Evolutionary conservation across 805 yeast species (phyloP), one percentile per base, ranked within the genome.

Genomic region (Candida tammaniensis): DNA sequence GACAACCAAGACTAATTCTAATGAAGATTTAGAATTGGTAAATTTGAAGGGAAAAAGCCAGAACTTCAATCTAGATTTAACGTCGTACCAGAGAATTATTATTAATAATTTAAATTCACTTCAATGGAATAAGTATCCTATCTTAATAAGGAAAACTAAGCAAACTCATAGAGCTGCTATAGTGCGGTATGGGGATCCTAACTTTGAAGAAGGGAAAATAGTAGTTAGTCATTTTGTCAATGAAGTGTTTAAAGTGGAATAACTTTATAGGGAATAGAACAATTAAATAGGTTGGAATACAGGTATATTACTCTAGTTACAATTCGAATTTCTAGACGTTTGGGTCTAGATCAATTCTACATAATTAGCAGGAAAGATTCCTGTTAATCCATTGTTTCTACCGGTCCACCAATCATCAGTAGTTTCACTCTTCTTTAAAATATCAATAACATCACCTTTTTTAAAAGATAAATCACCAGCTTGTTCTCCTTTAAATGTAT

Each of bases 371-470:
- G 98, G 98, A 74, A 91, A 91, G 15, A 89, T 89, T 27, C 98
- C 98, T 49, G 86, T 86, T 42, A 63, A 64, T 9, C 94, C 91
- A 47, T 84, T 85, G 35, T 79, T 67, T 55, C 84, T 79, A 17
- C 98, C 98, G 0, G 96, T 87, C 98, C 98, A 93, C 98, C 98
- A 93, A 57, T 93, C 98, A 57, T 93, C 95, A 31, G 80, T 77
- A 10, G 96, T 82, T 7, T 84, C 89, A 7, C 93, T 80, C 59
- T 85, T 86, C 59, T 88, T 86, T 36, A 86, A 65, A 46, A 93
- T 84, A 27, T 86, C 82, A 47, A 93, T 86, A 11, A 86, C 83
- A 58, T 93, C 98, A 36, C 98, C 98, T 68, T 93, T 93, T 47
- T 78, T 81, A 71, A 93, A 93, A 4, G 95, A 76, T 51, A 93